A percentile compares a stretch with the other conserved stretches of the same genome.
Evolutionary conservation across 2,329 filamentous ascomycete genomes (phyloP).

Genomic region (Stagonosporopsis rhizophila): DNA sequence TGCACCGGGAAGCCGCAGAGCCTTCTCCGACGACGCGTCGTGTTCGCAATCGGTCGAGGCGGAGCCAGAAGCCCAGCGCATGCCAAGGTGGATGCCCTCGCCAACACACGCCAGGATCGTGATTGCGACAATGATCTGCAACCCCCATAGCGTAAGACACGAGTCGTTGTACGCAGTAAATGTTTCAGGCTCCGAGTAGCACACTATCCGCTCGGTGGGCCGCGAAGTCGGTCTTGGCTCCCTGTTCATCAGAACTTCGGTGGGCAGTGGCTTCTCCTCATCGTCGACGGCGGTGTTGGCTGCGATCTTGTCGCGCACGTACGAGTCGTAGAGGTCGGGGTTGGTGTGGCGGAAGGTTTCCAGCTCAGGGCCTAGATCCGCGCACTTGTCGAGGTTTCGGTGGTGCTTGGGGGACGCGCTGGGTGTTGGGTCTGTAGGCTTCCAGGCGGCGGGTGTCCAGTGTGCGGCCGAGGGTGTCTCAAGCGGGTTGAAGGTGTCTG

Average conservation of each 20-base stretch:
- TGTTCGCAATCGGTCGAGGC: not conserved
- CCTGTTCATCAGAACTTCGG: conserved; percentile 28
- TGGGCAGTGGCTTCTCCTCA: conserved; percentile 26
- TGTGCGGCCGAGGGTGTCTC: conserved; percentile 31
- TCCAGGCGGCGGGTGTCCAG: conserved; percentile 25
- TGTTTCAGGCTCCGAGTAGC: conserved; percentile 27
- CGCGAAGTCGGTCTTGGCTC: conserved; percentile 14
- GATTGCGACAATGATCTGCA: conserved; percentile 38
- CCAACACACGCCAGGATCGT: conserved; percentile 38
- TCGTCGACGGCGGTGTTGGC: conserved; percentile 2
- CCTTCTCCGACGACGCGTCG: conserved; percentile 4
- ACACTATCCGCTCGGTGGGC: conserved; percentile 29
- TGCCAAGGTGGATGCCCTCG: conserved; percentile 32
- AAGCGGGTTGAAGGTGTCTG: conserved; percentile 21
- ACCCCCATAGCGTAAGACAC: conserved; percentile 31
- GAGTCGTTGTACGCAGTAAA: conserved; percentile 33
- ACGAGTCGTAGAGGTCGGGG: conserved; percentile 37
- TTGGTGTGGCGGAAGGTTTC: conserved; percentile 34
- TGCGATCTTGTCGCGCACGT: conserved; percentile 19
- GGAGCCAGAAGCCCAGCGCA: conserved; percentile 27
- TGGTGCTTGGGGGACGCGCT: conserved; percentile 15
- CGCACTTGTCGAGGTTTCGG: conserved; percentile 26
- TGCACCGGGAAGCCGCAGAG: conserved; percentile 30
- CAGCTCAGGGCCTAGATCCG: conserved; percentile 35
- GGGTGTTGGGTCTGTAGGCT: conserved; percentile 22